Evolutionary conservation across 148 eudicot genomes (phyloP), one percentile per base, ranked within the genome.

Genomic region (Heliosperma pusillum): DNA sequence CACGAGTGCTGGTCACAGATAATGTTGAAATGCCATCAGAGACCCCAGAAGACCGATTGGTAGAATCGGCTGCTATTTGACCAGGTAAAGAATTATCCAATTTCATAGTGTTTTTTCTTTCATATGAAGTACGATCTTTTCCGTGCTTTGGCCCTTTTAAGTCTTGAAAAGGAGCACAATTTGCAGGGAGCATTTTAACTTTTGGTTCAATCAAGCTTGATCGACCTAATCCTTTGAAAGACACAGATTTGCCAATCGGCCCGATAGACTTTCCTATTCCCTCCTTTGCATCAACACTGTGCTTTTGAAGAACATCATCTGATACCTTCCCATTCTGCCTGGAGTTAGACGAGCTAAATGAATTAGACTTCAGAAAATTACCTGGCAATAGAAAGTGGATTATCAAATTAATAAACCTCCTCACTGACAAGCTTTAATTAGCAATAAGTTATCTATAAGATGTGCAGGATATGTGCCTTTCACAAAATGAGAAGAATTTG

Each of bases 111-210:
- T 79, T 90, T 81, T 84, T 92, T 69, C 88, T 88, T 78, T 94
- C 98, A 83, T 87, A 77, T 30, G 77, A 64, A 74, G 58, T 84
- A 76, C 88, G 78, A 10, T 87, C 86, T 83, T 88, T 87, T 64
- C 81, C 81, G 59, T 83, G 85, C 78, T 81, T 91, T 26, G 65
- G 81, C 58, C 90, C 90, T 85, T 83, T 91, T 2, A 59, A 44
- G 56, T 94, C 97, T 78, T 81, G 89, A 60, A 71, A 75, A 79
- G 84, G 93, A 79, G 90, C 77, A 71, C 80, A 79, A 53, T 86
- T 87, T 27, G 97, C 86, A 55, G 97, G 89, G 61, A 91, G 77
- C 97, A 90, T 90, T 85, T 94, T 91, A 36, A 85, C 91, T 86
- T 90, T 91, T 26, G 96, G 87, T 76, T 90, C 97, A 70, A 65